Evolutionary conservation across 371 early-diverging fungal species (phyloP), one percentile per base, ranked within the genome.

Genomic region (Apophysomyces elegans): DNA sequence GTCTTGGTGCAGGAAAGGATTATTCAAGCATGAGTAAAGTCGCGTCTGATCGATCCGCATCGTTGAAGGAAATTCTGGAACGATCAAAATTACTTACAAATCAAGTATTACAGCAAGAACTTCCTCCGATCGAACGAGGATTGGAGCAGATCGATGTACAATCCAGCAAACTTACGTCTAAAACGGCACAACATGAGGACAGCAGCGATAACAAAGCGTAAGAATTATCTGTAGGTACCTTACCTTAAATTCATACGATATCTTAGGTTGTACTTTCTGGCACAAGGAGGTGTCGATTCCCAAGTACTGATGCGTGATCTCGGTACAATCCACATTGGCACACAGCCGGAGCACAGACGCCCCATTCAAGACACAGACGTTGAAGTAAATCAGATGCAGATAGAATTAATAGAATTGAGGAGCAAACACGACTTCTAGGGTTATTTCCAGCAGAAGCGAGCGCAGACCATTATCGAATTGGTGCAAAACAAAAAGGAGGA

Each of bases 311-410:
- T 76, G 56, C 79, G 75, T 38, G 78, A 79, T 65, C 61, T 79
- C 4, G 83, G 77, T 26, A 77, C 83, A 0, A 78, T 82, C 56
- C 74, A 79, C 47, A 64, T 82, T 21, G 78, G 79, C 13, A 71
- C 68, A 21, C 62, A 75, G 32, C 63, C 68, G 4, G 77, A 76
- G 41, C 73, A 70, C 47, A 66, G 78, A 62, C 76, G 76, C 12
- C 79, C 79, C n/a, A 77, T 77, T 59, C 70, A 77, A 44, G 83
- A 82, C 44, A 82, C 78, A 0, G 76, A 82, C 59, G 61, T 82
- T 32, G 79, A 82, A 41, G 75, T 75, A 69, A 38, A 45, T 1
- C 7, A 14, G 14, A 21, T 32, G 35, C 5, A 9, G 5, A 50
- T 43, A 37, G 8, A 37, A 4, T 35, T 36, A 7, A 38, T 43